Evolutionary conservation across 2,329 filamentous ascomycete genomes (phyloP), one percentile per base, ranked within the genome.

Genomic region (Colletotrichum eleusines): DNA sequence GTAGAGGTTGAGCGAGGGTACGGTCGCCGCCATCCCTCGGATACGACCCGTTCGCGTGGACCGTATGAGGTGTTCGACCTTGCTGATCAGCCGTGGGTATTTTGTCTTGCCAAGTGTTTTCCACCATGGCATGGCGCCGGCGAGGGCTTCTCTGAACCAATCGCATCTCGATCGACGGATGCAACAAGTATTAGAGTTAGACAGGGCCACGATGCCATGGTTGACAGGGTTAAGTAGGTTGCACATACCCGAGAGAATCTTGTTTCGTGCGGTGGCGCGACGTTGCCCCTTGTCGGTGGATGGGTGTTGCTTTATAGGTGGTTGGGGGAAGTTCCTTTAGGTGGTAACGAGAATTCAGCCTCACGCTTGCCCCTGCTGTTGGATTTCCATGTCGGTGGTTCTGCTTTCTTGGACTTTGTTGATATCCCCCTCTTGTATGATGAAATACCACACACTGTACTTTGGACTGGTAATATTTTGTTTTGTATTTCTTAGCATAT

Each of bases 381-480:
- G n/a, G n/a, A 28, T 26, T 14, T 55, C 18, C 31, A 3, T 53
- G 51, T 60, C 53, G 46, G 54, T 63, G 62, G 18, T 33, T n/a
- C 38, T 33, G 23, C 16, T 62, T 57, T 51, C 16, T 31, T 67
- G 58, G n/a, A 20, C 48, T 58, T 51, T 55, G 69, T 71, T 71
- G 69, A 71, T 71, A 71, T 71, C 69, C 69, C n/a, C 59, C 59
- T 63, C 53, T 12, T 63, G 69, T 71, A 54, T 1, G 50, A 54
- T 1, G 50, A 63, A 68, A 63, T 67, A 67, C 58, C 44, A 59
- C 38, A 35, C 42, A 50, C n/a, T 59, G 23, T 63, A 5, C 63
- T 63, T 63, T 69, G 54, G 64, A 59, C 9, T 8, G 26, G 40
- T 33, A 3, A 26, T 54, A n/a, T 8, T 38, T 55, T 23, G 11